phyloP scores from a whole-genome alignment of 768 basidiomycete genomes.

The Boletus speciosus region DNA sequence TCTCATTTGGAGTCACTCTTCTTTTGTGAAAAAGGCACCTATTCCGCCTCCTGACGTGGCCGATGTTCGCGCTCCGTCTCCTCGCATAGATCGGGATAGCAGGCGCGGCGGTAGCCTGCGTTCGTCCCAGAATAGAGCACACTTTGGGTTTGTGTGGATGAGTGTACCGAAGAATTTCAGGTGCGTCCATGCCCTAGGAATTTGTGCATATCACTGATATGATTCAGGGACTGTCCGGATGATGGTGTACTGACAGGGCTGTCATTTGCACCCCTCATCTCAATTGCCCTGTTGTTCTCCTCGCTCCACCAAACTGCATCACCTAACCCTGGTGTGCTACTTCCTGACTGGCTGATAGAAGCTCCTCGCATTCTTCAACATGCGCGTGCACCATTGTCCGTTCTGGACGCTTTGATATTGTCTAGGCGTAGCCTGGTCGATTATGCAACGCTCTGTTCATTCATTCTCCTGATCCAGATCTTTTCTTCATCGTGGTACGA shows the following conservation, averaged over 20 bases:
- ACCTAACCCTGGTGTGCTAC: slow-evolving; percentile 37
- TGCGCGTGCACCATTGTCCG: slow-evolving; percentile 38
- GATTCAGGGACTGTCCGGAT: slow-evolving; percentile 67
- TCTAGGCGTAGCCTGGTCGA: slow-evolving; percentile 78
- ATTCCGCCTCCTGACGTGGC: slow-evolving; percentile 14
- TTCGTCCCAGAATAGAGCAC: slow-evolving; percentile 38
- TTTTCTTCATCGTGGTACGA: slow-evolving; percentile 77
- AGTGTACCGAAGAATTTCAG: slow-evolving; percentile 86
- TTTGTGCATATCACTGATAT: slow-evolving; percentile 9
- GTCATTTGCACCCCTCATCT: slow-evolving; percentile 78
- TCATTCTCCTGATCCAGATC: slow-evolving; percentile 76
- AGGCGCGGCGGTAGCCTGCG: slow-evolving; percentile 35
- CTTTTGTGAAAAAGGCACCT: slow-evolving; percentile 32
- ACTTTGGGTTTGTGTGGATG: slow-evolving; percentile 83
- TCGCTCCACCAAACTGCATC: slow-evolving; percentile 39
- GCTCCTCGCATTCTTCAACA: slow-evolving; percentile 54
- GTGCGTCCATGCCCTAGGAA: slow-evolving; percentile 34
- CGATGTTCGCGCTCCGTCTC: slow-evolving; percentile 32
- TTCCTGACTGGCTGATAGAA: slow-evolving; percentile 77
- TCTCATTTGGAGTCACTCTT: slow-evolving; percentile 57
- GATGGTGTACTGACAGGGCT: slow-evolving; percentile 85
- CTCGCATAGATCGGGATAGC: slow-evolving; percentile 50
- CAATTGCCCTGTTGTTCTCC: slow-evolving; percentile 61
- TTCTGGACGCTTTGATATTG: slow-evolving; percentile 53
- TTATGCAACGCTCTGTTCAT: slow-evolving; percentile 75